A percentile compares a stretch with the other conserved stretches of the same genome.
Evolutionary conservation across 257 asterid species (phyloP).

Genomic region (Nicotiana tabacum): DNA sequence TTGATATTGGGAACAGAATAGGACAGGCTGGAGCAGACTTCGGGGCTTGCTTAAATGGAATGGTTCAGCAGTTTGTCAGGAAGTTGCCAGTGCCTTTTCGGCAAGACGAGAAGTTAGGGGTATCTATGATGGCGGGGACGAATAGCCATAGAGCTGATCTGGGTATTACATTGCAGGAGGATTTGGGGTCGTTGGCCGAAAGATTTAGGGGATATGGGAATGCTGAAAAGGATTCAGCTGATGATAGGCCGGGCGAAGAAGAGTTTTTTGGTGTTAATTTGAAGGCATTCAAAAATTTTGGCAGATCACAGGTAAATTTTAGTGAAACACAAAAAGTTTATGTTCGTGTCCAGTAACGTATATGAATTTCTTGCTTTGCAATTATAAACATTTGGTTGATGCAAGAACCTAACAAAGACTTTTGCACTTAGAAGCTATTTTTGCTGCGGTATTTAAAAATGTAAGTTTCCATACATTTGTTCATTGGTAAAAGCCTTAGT

Average conservation of each 20-base stretch:
- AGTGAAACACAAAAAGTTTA: not conserved
- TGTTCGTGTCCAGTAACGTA: not conserved
- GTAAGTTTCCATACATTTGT: not conserved
- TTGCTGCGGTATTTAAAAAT: not conserved
- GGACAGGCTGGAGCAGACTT: slow-evolving; percentile 90
- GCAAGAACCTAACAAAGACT: not conserved
- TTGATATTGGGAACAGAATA: slow-evolving; percentile 81
- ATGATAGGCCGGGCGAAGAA: slow-evolving; percentile 49
- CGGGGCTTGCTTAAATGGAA: slow-evolving; percentile 70
- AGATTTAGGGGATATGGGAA: slow-evolving; percentile 62
- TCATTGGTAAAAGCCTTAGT: not conserved
- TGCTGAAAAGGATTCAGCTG: slow-evolving; percentile 37
- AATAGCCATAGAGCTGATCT: slow-evolving; percentile 35
- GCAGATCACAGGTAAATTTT: slow-evolving; percentile 64
- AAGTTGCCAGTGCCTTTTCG: slow-evolving; percentile 68
- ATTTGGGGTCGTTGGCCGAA: slow-evolving; percentile 77
- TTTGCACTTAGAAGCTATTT: not conserved
- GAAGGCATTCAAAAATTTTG: slow-evolving; percentile 64
- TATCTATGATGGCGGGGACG: slow-evolving; percentile 34
- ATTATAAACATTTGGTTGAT: not conserved
- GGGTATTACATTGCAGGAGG: slow-evolving; percentile 63
- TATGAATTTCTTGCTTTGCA: not conserved
- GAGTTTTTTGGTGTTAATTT: slow-evolving; percentile 45
- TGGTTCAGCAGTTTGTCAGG: slow-evolving; percentile 71
- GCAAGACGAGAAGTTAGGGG: slow-evolving; percentile 48